Conservation (phyloP, 148 eudicot genomes). For the Rhododendron molle region DNA sequence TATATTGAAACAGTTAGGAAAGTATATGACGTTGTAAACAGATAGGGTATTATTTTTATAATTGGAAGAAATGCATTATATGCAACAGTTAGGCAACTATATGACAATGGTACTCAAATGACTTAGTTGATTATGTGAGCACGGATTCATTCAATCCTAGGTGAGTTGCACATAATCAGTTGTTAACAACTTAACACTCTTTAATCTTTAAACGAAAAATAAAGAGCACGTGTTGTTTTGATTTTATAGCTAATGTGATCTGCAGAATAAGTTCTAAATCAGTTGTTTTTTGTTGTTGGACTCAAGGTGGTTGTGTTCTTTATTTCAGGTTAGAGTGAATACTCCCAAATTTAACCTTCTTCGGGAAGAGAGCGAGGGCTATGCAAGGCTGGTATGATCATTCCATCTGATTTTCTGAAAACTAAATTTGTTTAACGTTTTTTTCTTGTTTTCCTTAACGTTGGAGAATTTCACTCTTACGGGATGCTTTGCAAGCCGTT, state of each 20-base stretch:
- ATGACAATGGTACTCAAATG: neutral
- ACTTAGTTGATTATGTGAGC: neutral
- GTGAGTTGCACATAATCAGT: neutral
- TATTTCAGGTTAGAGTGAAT: constrained; percentile 89
- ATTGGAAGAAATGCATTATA: neutral
- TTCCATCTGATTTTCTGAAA: constrained; percentile 4
- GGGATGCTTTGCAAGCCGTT: neutral
- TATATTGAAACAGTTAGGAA: neutral
- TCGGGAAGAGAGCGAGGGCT: constrained; percentile 98
- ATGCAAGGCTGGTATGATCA: constrained; percentile 85
- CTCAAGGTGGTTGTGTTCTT: constrained; percentile 16
- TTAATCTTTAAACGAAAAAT: neutral
- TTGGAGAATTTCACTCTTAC: neutral
- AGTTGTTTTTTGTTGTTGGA: neutral
- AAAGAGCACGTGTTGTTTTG: neutral
- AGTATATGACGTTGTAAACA: too few species aligned
- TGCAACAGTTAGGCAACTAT: neutral
- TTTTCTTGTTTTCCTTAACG: neutral
- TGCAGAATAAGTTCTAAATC: neutral
- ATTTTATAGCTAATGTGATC: neutral
- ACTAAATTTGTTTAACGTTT: neutral
- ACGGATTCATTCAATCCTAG: neutral
- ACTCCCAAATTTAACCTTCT: constrained; percentile 97
- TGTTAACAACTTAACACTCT: neutral
- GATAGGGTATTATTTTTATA: neutral